Conservation (phyloP, 148 eudicot species). For the Chenopodium suecicum region DNA sequence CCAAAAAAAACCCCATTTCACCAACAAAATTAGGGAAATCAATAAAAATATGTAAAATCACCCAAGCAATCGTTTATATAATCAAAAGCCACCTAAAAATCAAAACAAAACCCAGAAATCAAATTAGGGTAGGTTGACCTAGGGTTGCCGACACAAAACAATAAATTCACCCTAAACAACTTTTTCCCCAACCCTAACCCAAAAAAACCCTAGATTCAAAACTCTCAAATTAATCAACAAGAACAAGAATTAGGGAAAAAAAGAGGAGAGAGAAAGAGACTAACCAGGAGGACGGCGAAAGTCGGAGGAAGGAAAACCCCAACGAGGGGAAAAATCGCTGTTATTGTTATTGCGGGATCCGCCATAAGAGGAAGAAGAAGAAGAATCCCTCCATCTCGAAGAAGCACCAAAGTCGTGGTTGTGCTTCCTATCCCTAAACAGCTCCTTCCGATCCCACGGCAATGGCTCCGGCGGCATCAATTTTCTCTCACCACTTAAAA, state of each 20-base stretch:
- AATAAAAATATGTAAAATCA: background rate
- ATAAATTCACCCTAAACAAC: background rate
- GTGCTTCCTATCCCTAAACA: slow-evolving; percentile 55
- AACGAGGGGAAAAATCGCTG: slow-evolving; percentile 36
- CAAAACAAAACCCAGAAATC: background rate
- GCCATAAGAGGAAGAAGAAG: slow-evolving; percentile 32
- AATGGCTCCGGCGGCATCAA: slow-evolving; percentile 91
- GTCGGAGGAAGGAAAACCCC: slow-evolving; percentile 40
- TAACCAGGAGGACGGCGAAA: slow-evolving; percentile 49
- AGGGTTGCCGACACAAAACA: slow-evolving; percentile 5
- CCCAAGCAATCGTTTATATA: no score
- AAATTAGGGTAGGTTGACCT: slow-evolving; percentile 20
- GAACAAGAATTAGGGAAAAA: background rate
- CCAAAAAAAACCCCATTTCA: background rate
- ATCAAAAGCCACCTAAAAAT: background rate
- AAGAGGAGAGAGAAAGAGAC: slow-evolving; percentile 7
- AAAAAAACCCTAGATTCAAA: background rate
- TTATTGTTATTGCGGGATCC: slow-evolving; percentile 33
- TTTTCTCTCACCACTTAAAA: slow-evolving; percentile 19
- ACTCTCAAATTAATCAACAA: background rate
- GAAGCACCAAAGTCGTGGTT: slow-evolving; percentile 23
- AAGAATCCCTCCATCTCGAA: slow-evolving; percentile 48
- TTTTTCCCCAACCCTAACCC: background rate
- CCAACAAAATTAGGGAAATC: background rate
- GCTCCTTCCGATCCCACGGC: slow-evolving; percentile 81